Base-by-base conservation (phyloP, 2,329 filamentous ascomycete genomes). In the Calonectria pseudoreteaudii region DNA sequence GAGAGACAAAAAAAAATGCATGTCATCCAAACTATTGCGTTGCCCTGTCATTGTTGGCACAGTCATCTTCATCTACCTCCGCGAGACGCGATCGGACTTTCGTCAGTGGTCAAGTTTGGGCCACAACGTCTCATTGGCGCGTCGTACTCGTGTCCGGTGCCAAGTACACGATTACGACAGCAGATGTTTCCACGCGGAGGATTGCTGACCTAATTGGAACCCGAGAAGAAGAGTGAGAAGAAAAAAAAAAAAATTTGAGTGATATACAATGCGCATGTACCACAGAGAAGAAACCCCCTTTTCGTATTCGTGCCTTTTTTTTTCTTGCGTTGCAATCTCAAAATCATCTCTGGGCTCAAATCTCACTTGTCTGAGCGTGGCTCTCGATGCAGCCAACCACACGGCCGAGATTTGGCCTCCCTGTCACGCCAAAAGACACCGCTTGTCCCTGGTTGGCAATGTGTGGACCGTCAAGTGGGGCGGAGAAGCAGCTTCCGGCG, bases 401-500 rank as follows among this genome's bases (percentile, higher is more conserved):
- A 28, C 31, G 28, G 13, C 38, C 11, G 26, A 38, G 38, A 56
- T 68, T 68, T 23, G 62, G 20, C 9, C 44, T 16, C 60, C 60
- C 56, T 41, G 56, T 18, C 23, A 18, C 34, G n/a, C 38, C 64
- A 66, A 66, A 20, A 13, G 9, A n/a, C n/a, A 20, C 64, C 47
- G 44, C 64, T 66, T 66, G 41, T 28, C 41, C 64, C 13, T 20
- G 34, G 50, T 47, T 47, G 36, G 60, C 38, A 65, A 65, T 65
- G 26, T 49, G 60, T 65, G 60, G 60, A 26, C 26, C 56, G 10
- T 7, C 11, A 38, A 70, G 75, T 74, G 77, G 77, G 71, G 73
- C 77, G 77, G 77, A 49, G 56, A 50, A 64, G 53, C 28, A 52
- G 58, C 49, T 71, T 76, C 77, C 77, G 77, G 73, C 23, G 50